phyloP scores from a whole-genome alignment of 2,329 filamentous ascomycete genomes.

The Venturia asperata region DNA sequence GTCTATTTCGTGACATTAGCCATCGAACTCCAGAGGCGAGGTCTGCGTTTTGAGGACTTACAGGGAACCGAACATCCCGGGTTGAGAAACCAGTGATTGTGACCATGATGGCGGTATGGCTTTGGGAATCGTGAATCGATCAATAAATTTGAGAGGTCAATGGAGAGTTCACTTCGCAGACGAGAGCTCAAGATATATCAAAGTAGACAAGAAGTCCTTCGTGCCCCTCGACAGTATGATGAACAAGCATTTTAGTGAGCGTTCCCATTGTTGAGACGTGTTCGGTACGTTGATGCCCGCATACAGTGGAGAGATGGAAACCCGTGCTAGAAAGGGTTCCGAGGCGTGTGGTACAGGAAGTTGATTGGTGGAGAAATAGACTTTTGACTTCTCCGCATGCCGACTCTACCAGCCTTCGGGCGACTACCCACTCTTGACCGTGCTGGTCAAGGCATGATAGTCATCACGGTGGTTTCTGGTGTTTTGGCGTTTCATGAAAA shows the following conservation, averaged over 20 bases:
- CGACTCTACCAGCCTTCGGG: not conserved
- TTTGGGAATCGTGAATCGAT: not conserved
- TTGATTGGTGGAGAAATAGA: constrained; percentile 10
- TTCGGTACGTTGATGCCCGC: not conserved
- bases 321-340: not conserved
- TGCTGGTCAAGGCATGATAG: not conserved
- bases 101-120: constrained; percentile 32
- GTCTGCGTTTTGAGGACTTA: constrained; percentile 22
- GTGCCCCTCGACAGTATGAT: not conserved
- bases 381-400: not conserved
- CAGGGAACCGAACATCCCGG: constrained; percentile 44
- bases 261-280: not conserved
- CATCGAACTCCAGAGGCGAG: constrained; percentile 20
- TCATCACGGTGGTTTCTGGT: not conserved
- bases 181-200: not conserved
- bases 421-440: not conserved
- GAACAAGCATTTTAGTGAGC: not conserved
- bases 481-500: not conserved
- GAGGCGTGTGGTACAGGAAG: not conserved
- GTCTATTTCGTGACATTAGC: constrained; percentile 40
- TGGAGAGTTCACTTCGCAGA: not conserved
- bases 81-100: constrained; percentile 42
- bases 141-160: not conserved
- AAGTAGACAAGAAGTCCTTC: not conserved
- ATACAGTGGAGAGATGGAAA: not conserved